Evolutionary conservation across 2,329 filamentous ascomycete species (phyloP).

Genomic region (Fusarium pseudocircinatum): DNA sequence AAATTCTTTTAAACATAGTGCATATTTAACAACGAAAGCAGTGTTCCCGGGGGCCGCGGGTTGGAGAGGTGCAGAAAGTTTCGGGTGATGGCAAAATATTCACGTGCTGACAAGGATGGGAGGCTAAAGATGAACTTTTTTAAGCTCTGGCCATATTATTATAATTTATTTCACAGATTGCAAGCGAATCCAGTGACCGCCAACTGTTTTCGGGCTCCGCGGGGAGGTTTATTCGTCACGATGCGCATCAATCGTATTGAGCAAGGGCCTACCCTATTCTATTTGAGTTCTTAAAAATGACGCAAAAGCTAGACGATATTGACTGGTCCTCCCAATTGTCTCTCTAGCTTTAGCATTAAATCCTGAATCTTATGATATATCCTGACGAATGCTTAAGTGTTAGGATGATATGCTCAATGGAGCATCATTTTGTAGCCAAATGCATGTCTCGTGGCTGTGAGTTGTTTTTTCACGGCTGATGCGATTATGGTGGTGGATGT

Average conservation of each 20-base stretch:
- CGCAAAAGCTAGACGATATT: no score
- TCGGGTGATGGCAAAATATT: fast-evolving
- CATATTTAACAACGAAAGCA: fast-evolving
- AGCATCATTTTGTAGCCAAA: no score
- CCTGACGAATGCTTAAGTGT: background rate
- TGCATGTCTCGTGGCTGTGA: background rate
- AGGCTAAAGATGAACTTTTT: background rate
- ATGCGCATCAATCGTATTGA: background rate
- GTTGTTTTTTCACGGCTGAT: background rate
- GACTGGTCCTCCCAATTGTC: no score
- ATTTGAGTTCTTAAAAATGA: background rate
- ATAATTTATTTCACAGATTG: no score
- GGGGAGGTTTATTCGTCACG: background rate
- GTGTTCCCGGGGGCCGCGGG: background rate
- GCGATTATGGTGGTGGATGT: background rate
- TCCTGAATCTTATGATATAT: background rate
- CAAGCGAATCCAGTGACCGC: no score
- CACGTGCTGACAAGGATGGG: background rate
- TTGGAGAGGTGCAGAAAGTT: background rate
- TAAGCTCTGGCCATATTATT: no score
- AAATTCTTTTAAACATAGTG: background rate
- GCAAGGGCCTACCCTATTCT: background rate
- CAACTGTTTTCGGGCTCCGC: background rate
- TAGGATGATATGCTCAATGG: background rate
- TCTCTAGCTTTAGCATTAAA: background rate